Evolutionary conservation across 768 basidiomycete species (phyloP), one percentile per base, ranked within the genome.

Genomic region (Hemileccinum rubropunctum): DNA sequence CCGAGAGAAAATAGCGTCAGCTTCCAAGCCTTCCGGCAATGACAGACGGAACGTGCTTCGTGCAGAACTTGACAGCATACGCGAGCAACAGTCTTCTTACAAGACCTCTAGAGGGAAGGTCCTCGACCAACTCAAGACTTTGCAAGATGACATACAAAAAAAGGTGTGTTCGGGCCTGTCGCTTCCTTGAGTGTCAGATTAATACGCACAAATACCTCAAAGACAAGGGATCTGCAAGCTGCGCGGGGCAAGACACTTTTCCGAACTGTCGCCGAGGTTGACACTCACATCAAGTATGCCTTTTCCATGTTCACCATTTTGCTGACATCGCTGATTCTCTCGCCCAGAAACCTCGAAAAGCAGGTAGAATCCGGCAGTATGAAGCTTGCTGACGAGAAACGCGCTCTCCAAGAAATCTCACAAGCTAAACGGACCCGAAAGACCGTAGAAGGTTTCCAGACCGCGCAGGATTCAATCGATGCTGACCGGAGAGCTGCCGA

Each of bases 361-460:
- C 89, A 93, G 65, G 85, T 99, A 46, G 95, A 98, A 64, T 91
- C 91, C 5, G 95, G 95, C 21, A 82, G 61, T 51, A 78, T 99
- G 79, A 97, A 91, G 65, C 78, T 98, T 51, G 93, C 85, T 23
- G 95, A 97, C 49, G 97, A 99, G 71, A 98, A 97, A 72, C 86
- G 92, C 45, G 90, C 94, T 5, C 78, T 99, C n/a, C 79, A 82
- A 57, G 95, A 98, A 60, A 95, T 99, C 53, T 81, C 77, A 53
- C 76, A 78, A 38, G 72, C 76, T 54, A 90, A 81, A 63, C 86
- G 91, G 37, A 77, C 71, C 51, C 84, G 91, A 45, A 84, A 78
- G 64, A 71, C 73, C 12, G 83, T 98, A 50, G 94, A 98, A 68
- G 66, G 78, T 45, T 93, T 95, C 76, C 82, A 91, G 57, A 73